Base-by-base conservation (phyloP, 805 yeast species). In the Candida easanensis region DNA sequence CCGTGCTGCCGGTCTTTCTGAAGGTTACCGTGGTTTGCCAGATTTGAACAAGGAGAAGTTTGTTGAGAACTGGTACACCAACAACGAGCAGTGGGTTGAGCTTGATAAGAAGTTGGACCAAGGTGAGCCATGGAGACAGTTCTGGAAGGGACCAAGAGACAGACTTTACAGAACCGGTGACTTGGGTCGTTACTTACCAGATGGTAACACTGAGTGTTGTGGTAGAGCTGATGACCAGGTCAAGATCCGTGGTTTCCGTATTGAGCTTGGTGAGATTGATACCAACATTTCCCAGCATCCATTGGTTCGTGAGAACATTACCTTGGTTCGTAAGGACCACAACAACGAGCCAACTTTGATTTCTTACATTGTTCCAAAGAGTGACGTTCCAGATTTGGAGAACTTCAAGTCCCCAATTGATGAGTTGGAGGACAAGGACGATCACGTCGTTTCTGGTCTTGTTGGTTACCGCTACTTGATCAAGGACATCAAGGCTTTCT, bases 221-320 rank as follows among this genome's bases (percentile, higher is more conserved):
- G 99, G 99, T 46, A 80, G 99, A 64, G 99, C 99, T 21, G 99
- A 93, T 68, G 98, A 91, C 62, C 99, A 93, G 66, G 97, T 93
- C 48, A 93, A 93, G 66, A 93, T 93, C 53, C 82, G 99, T 70
- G 99, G 99, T 2, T 95, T 93, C 79, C 80, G 99, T 68, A 95
- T 93, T 51, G 99, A 93, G 68, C 74, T 93, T 43, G 99, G 99
- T 47, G 99, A 93, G 68, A 95, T 93, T 61, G 98, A 93, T 64
- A 93, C 99, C 14, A 96, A 93, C 62, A 78, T 93, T 49, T 89
- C 97, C 13, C 96, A 89, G 64, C 97, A 90, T 69, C 86, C 93
- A 2, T 69, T 80, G 50, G 95, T 93, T 38, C 81, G 98, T 63
- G 97, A 93, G 65, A 93, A 93, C 60, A 73, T 89, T 40, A 93